Percentiles rank a stretch among this genome's conserved stretches.
These are phyloP conservation scores for Phialocephala subalpina DNA, from an alignment of 2,329 filamentous ascomycete species.

Conservation along the genomic window DNA sequence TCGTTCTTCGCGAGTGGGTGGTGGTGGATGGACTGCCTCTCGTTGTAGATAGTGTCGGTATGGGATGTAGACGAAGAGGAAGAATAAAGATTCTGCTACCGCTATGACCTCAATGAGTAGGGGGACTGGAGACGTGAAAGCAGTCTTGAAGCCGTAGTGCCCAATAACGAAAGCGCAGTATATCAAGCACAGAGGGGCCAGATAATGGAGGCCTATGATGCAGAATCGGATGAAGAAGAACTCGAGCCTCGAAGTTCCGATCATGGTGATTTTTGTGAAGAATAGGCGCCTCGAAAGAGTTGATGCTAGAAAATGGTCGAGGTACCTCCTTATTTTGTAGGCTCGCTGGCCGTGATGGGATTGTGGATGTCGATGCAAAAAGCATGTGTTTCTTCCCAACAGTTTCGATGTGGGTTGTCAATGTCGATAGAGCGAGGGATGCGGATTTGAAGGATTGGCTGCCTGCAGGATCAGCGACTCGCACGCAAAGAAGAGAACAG, in stretches of 20 bases:
- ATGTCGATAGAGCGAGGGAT: neutral
- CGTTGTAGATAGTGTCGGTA: conserved; percentile 59
- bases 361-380: neutral
- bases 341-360: neutral
- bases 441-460: neutral
- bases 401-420: conserved; percentile 4
- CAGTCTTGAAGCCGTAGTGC: conserved; percentile 41
- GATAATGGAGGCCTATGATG: conserved; percentile 56
- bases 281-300: neutral
- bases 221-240: conserved; percentile 53
- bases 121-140: conserved; percentile 40
- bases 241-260: conserved; percentile 43
- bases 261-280: conserved; percentile 39
- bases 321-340: conserved; percentile 4
- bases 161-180: conserved; percentile 49
- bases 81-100: conserved; percentile 61
- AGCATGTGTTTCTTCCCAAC: conserved; percentile 6
- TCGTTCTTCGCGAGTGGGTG: conserved; percentile 53
- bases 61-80: conserved; percentile 59
- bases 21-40: conserved; percentile 57
- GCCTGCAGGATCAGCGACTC: neutral
- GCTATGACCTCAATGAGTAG: conserved; percentile 50
- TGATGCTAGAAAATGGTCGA: neutral
- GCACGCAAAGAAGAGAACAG: neutral
- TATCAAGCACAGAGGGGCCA: conserved; percentile 57